These are phyloP conservation scores for Actinomortierella ambigua DNA, from an alignment of 371 early-diverging fungal genomes.

Conservation along the genomic window DNA sequence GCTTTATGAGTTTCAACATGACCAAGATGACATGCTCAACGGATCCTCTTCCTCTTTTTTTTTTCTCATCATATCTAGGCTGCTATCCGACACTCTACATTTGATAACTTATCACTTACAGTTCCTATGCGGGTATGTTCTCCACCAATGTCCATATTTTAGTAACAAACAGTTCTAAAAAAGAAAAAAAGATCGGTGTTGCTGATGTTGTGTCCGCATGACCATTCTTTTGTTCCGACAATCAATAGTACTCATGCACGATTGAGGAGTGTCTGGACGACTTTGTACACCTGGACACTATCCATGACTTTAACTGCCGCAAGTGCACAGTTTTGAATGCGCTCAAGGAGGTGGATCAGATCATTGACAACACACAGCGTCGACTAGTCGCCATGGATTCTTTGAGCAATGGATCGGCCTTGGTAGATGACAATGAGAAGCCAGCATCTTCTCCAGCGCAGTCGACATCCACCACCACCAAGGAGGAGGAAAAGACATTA, in stretches of 20 bases:
- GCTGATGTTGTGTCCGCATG: background rate
- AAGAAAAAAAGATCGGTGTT: too few relatives aligned
- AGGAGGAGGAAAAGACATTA: too few relatives aligned
- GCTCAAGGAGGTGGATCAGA: slow-evolving; percentile 19
- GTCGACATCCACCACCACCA: too few relatives aligned
- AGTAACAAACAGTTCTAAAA: too few relatives aligned
- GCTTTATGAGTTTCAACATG: too few relatives aligned
- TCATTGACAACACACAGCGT: slow-evolving; percentile 5
- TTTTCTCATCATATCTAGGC: slow-evolving; percentile 30
- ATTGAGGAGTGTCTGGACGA: slow-evolving; percentile 49
- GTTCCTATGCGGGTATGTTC: slow-evolving; percentile 60
- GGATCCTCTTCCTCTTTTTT: slow-evolving; percentile 1
- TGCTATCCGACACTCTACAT: slow-evolving; percentile 66
- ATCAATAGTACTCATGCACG: slow-evolving; percentile 37
- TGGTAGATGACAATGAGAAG: background rate
- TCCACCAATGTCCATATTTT: background rate
- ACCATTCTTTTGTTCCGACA: background rate
- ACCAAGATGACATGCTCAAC: too few relatives aligned
- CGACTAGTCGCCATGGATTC: slow-evolving; percentile 14
- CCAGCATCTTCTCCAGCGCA: too few relatives aligned
- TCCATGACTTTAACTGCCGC: slow-evolving; percentile 56
- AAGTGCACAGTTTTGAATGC: slow-evolving; percentile 48
- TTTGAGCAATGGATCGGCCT: too few relatives aligned
- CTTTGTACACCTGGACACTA: slow-evolving; percentile 50
- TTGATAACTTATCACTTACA: slow-evolving; percentile 71